These are phyloP conservation scores for Rosa lucieae DNA, from an alignment of 306 rosid genomes.

Conservation along the genomic window DNA sequence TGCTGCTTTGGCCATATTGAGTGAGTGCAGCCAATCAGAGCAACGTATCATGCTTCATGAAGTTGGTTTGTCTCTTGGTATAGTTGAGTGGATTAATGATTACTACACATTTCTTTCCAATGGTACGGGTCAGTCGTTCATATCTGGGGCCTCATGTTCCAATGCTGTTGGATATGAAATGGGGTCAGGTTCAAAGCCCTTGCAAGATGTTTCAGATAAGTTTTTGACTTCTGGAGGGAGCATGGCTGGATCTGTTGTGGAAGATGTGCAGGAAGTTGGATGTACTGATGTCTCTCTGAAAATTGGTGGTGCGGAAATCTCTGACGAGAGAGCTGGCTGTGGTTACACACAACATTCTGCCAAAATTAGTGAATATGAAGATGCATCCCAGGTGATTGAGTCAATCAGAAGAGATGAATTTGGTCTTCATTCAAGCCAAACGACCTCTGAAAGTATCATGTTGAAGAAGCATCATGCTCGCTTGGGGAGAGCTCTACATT, in stretches of 20 bases:
- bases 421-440: conserved; percentile 76
- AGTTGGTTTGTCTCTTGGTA: conserved; percentile 73
- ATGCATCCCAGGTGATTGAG: conserved; percentile 62
- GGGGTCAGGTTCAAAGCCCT: conserved; percentile 26
- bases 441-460: conserved; percentile 60
- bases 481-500: conserved; percentile 92
- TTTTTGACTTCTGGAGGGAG: conserved; percentile 39
- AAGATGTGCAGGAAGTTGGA: conserved; percentile 25
- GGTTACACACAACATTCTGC: conserved; percentile 26
- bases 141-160: conserved; percentile 35
- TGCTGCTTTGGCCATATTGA: conserved; percentile 71
- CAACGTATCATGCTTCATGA: conserved; percentile 89
- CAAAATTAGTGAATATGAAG: conserved; percentile 41
- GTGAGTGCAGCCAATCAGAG: conserved; percentile 59
- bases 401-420: conserved; percentile 90
- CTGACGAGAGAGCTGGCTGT: conserved; percentile 29
- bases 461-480: conserved; percentile 94
- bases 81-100: conserved; percentile 82
- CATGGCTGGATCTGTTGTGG: conserved; percentile 23
- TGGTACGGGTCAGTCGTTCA: conserved; percentile 22
- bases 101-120: conserved; percentile 48
- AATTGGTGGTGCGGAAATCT: conserved; percentile 27
- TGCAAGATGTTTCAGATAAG: conserved; percentile 30
- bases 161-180: conserved; percentile 34
- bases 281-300: conserved; percentile 24